Evolutionary conservation across 495 filamentous ascomycete genomes (phyloP).

Genomic region (Aspergillus leporis): DNA sequence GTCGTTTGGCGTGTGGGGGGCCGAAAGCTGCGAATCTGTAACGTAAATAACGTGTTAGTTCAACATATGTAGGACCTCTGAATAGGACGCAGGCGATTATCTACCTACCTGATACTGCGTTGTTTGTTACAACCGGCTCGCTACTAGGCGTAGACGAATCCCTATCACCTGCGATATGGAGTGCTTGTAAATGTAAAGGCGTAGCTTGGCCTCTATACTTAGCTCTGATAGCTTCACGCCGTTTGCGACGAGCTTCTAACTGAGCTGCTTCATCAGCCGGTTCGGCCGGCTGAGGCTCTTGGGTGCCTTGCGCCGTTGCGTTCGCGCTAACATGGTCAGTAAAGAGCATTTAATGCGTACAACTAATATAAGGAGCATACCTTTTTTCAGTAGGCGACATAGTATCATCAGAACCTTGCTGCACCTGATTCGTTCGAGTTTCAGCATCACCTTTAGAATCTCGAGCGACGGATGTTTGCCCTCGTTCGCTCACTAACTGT

Average conservation of each 20-base stretch:
- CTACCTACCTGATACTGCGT: slow-evolving; percentile 30
- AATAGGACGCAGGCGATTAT: not conserved
- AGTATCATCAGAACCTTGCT: slow-evolving; percentile 40
- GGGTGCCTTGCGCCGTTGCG: slow-evolving; percentile 14
- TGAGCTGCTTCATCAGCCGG: slow-evolving; percentile 74
- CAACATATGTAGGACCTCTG: not conserved
- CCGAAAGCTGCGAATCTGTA: slow-evolving; percentile 28
- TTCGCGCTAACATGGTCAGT: slow-evolving; percentile 13
- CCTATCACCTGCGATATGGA: slow-evolving; percentile 62
- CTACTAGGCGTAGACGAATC: slow-evolving; percentile 55
- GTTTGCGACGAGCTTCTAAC: slow-evolving; percentile 82
- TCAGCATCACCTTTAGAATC: slow-evolving; percentile 64
- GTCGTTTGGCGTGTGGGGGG: slow-evolving; percentile 48
- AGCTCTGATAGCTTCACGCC: slow-evolving; percentile 85
- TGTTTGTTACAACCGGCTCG: slow-evolving; percentile 34
- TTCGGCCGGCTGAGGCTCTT: slow-evolving; percentile 37
- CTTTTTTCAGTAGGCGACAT: slow-evolving; percentile 32
- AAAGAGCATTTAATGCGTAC: not conserved
- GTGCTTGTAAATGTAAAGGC: slow-evolving; percentile 73
- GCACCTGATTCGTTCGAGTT: slow-evolving; percentile 61
- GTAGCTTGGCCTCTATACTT: slow-evolving; percentile 74
- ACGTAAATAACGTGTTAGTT: not conserved
- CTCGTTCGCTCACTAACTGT: slow-evolving; percentile 70
- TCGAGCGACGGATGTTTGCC: slow-evolving; percentile 55
- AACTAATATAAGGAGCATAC: slow-evolving; percentile 32